These are phyloP conservation scores for Termitomyces sp. DNA, from an alignment of 768 basidiomycete species.

Conservation along the genomic window DNA sequence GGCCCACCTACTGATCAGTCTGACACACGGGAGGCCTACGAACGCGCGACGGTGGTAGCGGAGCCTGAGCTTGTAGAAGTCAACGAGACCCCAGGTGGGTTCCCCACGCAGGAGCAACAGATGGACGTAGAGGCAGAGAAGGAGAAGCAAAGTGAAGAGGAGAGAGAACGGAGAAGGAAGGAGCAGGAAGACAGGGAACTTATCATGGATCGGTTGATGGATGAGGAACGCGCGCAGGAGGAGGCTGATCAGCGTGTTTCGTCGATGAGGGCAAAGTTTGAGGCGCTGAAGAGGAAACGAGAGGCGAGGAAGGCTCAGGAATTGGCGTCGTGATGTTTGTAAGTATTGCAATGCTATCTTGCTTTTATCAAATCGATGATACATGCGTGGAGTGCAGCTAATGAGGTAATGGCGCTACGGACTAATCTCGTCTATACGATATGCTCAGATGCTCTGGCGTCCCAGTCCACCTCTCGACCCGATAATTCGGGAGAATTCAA, in stretches of 20 bases:
- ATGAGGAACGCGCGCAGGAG: constrained; percentile 84
- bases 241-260: constrained; percentile 77
- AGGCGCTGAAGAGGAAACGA: constrained; percentile 40
- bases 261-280: constrained; percentile 59
- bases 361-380: not conserved
- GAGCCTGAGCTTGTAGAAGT: constrained; percentile 50
- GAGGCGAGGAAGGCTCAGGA: constrained; percentile 17
- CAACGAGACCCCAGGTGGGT: constrained; percentile 38
- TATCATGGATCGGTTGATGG: constrained; percentile 80
- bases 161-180: constrained; percentile 40
- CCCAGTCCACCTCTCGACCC: not conserved
- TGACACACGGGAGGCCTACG: constrained; percentile 46
- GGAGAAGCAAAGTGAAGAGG: constrained; percentile 31
- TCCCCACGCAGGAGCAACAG: constrained; percentile 31
- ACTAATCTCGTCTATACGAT: not conserved
- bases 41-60: constrained; percentile 63
- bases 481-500: not conserved
- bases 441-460: not conserved
- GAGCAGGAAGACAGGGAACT: constrained; percentile 73
- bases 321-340: not conserved
- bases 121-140: constrained; percentile 20
- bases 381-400: not conserved
- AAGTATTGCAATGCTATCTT: not conserved
- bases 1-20: constrained; percentile 22
- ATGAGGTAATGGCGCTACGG: too few species aligned